Conservation (phyloP, 768 basidiomycete species). For the Podaxis sp. region DNA sequence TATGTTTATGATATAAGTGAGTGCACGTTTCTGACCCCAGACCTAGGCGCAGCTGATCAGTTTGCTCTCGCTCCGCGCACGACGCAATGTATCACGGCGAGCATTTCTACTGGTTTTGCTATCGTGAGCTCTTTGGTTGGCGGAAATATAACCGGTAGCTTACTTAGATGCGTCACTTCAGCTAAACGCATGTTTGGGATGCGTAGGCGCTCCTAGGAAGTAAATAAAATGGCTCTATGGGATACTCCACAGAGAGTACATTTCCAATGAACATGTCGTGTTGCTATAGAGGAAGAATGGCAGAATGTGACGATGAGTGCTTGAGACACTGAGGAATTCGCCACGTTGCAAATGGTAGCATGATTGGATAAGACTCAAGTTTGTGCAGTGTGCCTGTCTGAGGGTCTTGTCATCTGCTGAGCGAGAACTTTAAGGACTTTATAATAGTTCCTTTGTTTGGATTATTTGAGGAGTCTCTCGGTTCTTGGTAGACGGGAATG, state of each 20-base stretch:
- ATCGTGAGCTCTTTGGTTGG: not conserved
- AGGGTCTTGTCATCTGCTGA: constrained; percentile 88
- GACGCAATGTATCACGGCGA: not conserved
- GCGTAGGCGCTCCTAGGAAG: not conserved
- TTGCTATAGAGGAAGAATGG: too few relatives aligned
- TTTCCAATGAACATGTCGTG: not conserved
- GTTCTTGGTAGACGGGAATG: constrained; percentile 73
- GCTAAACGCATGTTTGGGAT: not conserved
- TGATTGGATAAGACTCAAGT: too few relatives aligned
- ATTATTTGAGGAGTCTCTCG: constrained; percentile 84
- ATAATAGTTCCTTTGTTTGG: constrained; percentile 93
- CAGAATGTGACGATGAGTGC: not conserved
- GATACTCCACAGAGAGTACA: not conserved
- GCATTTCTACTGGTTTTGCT: not conserved
- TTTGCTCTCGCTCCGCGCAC: not conserved
- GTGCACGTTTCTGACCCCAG: not conserved
- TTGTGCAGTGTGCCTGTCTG: constrained; percentile 80
- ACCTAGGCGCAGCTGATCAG: not conserved
- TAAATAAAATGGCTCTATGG: not conserved
- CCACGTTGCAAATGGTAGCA: too few relatives aligned
- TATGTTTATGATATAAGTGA: not conserved
- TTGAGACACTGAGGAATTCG: too few relatives aligned
- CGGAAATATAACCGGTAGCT: too few relatives aligned
- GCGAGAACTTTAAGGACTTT: constrained; percentile 87
- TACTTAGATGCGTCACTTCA: too few relatives aligned